These are phyloP conservation scores for Cordyceps tenuipes DNA, from an alignment of 2,329 filamentous ascomycete species.

Conservation along the genomic window DNA sequence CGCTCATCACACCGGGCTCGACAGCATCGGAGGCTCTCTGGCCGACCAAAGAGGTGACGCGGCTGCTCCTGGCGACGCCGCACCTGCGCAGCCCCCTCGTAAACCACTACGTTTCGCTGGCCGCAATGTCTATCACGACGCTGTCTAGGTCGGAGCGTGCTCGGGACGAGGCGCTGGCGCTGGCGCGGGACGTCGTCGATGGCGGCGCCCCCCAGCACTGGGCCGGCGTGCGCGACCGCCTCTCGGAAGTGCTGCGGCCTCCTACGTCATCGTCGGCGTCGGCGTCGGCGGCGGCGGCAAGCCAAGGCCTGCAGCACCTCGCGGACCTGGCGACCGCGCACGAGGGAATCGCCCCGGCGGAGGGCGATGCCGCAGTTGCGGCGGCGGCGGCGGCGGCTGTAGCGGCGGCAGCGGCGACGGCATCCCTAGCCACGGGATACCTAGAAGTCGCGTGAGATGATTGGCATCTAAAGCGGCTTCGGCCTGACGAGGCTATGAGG, in stretches of 20 bases:
- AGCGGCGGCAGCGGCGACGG: slow-evolving; percentile 22
- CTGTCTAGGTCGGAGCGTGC: slow-evolving; percentile 47
- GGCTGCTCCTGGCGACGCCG: slow-evolving; percentile 47
- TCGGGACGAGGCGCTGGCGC: slow-evolving; percentile 46
- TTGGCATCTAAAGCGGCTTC: neutral
- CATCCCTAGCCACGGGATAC: slow-evolving; percentile 28
- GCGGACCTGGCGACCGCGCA: slow-evolving; percentile 47
- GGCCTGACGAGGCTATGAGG: neutral
- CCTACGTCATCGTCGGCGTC: slow-evolving; percentile 28
- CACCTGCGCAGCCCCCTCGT: slow-evolving; percentile 54
- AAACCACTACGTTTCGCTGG: slow-evolving; percentile 57
- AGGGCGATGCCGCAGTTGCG: slow-evolving; percentile 16
- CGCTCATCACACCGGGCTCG: slow-evolving; percentile 48
- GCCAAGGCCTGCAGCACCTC: slow-evolving; percentile 50
- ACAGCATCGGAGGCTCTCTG: slow-evolving; percentile 51
- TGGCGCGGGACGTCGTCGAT: slow-evolving; percentile 49
- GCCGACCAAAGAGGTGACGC: slow-evolving; percentile 49
- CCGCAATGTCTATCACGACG: slow-evolving; percentile 52
- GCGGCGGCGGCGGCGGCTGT: slow-evolving; percentile 21
- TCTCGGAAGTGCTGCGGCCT: slow-evolving; percentile 26
- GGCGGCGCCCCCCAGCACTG: slow-evolving; percentile 39
- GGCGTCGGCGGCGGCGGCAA: slow-evolving; percentile 28
- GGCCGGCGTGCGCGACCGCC: slow-evolving; percentile 46
- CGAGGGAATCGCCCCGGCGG: slow-evolving; percentile 23
- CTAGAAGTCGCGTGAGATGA: slow-evolving; percentile 22